Base-by-base conservation (phyloP, 1,284 basidiomycete species). In the Salmacisia buchloeana region DNA sequence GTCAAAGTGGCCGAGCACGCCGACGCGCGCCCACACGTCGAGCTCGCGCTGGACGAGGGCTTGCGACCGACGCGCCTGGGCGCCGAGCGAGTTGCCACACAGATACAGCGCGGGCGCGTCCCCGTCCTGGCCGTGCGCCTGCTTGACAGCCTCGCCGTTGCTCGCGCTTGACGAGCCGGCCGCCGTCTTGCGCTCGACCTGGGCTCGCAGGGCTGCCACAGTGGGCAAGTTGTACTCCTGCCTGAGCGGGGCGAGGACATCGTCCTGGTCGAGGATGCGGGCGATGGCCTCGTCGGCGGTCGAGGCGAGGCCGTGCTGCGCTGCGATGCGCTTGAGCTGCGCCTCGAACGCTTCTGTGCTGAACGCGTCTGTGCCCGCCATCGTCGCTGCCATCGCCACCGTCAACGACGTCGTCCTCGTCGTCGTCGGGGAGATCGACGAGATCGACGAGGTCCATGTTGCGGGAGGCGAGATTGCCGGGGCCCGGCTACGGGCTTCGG, bases 61-160 rank as follows among this genome's bases (percentile, higher is more conserved):
- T 65, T 86, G 84, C 25, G 91, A 88, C 41, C 86, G 83, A 78
- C 88, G 91, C 46, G 89, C 86, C 72, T 93, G 83, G 56, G 89
- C 84, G 1, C 94, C 94, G 2, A 98, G 85, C 46, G 93, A 97
- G 82, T 99, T 98, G 52, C 94, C 96, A 80, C 92, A 96, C 59
- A 99, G 87, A 81, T 98, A 99, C 43, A 88, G 86, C 78, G 86
- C 56, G 6, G n/a, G n/a, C n/a, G 23, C 39, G 15, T 54, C 49
- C 34, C 13, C 49, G 25, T 31, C 9, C 13, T 29, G 23, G 27
- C 38, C 6, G 58, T 7, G 34, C 36, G 31, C n/a, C 21, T 27
- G 25, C 25, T 25, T 33, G 56, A 5, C 52, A 25, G 5, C 5
- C 6, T 18, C 18, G 39, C 35, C 35, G 15, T 38, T 15, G 35